Percentiles rank a stretch among this genome's conserved stretches.
Conservation (phyloP, 2,329 filamentous ascomycete species). For the Paecilomyces variotii region DNA sequence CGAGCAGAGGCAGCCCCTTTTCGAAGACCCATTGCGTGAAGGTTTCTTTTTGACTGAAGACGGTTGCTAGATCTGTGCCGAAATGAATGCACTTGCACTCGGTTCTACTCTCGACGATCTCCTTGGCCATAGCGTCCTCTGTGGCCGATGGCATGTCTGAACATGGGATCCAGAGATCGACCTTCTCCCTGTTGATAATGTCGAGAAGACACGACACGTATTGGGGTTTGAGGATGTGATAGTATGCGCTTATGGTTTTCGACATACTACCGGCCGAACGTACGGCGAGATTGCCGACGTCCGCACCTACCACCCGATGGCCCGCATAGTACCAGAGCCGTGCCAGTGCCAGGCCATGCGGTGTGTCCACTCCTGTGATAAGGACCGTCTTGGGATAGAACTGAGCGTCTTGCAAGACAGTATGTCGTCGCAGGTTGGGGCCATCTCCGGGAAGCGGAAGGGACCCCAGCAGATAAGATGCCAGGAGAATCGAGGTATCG, state of each 20-base stretch:
- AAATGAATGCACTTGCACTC: slow-evolving; percentile 58
- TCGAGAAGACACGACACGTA: slow-evolving; percentile 53
- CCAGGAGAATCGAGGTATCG: slow-evolving; percentile 37
- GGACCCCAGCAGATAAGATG: slow-evolving; percentile 24
- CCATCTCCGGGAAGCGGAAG: slow-evolving; percentile 20
- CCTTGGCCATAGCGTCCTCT: slow-evolving; percentile 59
- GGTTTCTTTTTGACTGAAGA: slow-evolving; percentile 55
- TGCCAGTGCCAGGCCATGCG: slow-evolving; percentile 60
- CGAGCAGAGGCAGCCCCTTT: slow-evolving; percentile 48
- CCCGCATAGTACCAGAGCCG: slow-evolving; percentile 56
- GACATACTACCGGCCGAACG: slow-evolving; percentile 53
- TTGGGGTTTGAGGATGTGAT: slow-evolving; percentile 38
- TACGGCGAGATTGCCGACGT: slow-evolving; percentile 46
- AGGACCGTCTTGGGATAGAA: slow-evolving; percentile 51
- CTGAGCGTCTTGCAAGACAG: slow-evolving; percentile 20
- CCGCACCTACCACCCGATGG: slow-evolving; percentile 65
- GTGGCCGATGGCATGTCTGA: slow-evolving; percentile 59
- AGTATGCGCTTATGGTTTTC: slow-evolving; percentile 47
- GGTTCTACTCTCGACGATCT: slow-evolving; percentile 51
- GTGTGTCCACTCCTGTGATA: slow-evolving; percentile 65
- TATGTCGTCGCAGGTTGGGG: slow-evolving; percentile 13
- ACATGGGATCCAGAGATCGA: slow-evolving; percentile 67
- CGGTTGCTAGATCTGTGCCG: slow-evolving; percentile 46
- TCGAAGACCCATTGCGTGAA: slow-evolving; percentile 54
- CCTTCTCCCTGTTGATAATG: slow-evolving; percentile 51